Base-by-base conservation (phyloP, 1,139 yeast species). In the Blastobotrys niveus region DNA sequence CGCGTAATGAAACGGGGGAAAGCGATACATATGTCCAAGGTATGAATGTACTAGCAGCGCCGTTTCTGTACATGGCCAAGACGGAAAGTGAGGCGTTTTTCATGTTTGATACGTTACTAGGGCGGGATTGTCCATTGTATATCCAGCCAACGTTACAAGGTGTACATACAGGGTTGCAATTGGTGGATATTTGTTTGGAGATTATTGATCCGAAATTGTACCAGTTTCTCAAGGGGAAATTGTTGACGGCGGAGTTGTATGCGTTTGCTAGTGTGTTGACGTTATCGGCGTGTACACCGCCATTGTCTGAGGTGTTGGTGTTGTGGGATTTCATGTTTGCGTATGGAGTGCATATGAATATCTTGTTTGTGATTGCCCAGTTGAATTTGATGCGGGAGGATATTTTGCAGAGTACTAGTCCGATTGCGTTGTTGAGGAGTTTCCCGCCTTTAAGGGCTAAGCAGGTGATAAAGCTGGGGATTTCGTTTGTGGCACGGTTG, bases 251-350 rank as follows among this genome's bases (percentile, higher is more conserved):
- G 0, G 88, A 88, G 58, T 79, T 88, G 29, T 88, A 87, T 62
- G 96, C 95, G 0, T 81, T 88, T 56, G 94, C 96, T 0, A 80
- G 94, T 1, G 86, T 88, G 0, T 67, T 89, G 51, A 88, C 97
- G 0, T 68, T 89, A 40, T 80, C 93, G 47, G 94, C 96, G 4
- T 86, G 95, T 58, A 87, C 95, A 2, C 95, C 95, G 8, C 93
- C 96, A 0, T 67, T 89, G 42, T 67, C 72, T 22, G 85, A 88
- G 51, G 87, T 85, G 0, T 66, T 88, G 38, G 75, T 80, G 46
- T 68, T 88, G 22, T 88, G 97, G 97, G 97, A 88, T 62, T 83
- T 87, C 52, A 65, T 87, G 57, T 82, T 88, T 62, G 95, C 96
- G 2, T 88, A 86, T 58, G 97, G 97, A 0, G 77, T 85, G 24